phyloP scores from a whole-genome alignment of 352 stramenopile species.

The Phytophthora aleatoria region DNA sequence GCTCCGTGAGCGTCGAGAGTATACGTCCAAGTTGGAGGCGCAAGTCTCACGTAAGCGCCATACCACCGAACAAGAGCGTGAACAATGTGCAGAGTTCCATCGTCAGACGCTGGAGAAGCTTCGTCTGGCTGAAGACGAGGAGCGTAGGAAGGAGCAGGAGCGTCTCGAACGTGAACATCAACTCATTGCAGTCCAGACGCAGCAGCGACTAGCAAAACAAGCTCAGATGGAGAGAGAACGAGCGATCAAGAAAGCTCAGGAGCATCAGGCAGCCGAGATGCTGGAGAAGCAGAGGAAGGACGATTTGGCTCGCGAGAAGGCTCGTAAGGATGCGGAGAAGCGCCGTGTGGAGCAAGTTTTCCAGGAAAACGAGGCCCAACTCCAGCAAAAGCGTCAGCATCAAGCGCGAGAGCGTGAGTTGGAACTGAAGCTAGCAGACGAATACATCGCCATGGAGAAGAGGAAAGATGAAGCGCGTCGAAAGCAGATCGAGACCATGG shows the following conservation, averaged over 20 bases:
- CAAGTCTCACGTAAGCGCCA: slow-evolving; percentile 61
- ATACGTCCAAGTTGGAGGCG: slow-evolving; percentile 50
- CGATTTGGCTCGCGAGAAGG: slow-evolving; percentile 51
- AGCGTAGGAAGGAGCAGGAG: slow-evolving; percentile 61
- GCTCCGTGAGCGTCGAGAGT: slow-evolving; percentile 38
- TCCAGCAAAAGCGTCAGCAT: slow-evolving; percentile 61
- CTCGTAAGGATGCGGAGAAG: slow-evolving; percentile 64
- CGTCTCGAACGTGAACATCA: slow-evolving; percentile 59
- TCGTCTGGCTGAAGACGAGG: slow-evolving; percentile 53
- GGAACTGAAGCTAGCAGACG: slow-evolving; percentile 67
- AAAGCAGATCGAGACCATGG: slow-evolving; percentile 74
- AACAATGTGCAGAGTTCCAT: slow-evolving; percentile 56
- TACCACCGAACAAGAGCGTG: slow-evolving; percentile 39
- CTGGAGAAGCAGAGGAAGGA: slow-evolving; percentile 61
- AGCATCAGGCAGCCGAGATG: slow-evolving; percentile 46
- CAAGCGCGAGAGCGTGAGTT: slow-evolving; percentile 59
- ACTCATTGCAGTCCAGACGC: slow-evolving; percentile 70
- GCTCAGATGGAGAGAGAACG: slow-evolving; percentile 57
- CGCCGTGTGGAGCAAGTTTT: slow-evolving; percentile 60
- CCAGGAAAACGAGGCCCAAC: slow-evolving; percentile 64
- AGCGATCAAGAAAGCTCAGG: slow-evolving; percentile 55
- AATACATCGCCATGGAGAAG: slow-evolving; percentile 81
- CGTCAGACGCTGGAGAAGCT: slow-evolving; percentile 54
- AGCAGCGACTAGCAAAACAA: slow-evolving; percentile 67
- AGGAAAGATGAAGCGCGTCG: slow-evolving; percentile 63